Evolutionary conservation across 371 early-diverging fungal species (phyloP), one percentile per base, ranked within the genome.

Genomic region (Haplosporangium sp.): DNA sequence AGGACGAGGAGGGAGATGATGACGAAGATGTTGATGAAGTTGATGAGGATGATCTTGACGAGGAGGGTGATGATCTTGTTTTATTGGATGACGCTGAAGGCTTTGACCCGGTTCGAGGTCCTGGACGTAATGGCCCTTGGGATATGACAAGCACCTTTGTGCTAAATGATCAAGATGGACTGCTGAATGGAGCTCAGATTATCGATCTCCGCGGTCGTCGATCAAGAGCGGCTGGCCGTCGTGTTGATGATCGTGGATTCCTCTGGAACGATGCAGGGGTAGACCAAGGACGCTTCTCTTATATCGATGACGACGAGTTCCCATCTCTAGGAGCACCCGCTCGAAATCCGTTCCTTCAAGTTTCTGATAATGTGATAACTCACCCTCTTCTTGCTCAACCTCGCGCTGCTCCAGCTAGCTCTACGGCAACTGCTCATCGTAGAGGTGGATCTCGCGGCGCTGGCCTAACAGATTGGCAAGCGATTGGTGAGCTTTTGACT

Each of bases 361-460:
- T 71, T 20, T 59, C 77, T 34, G 92, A 92, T 63, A 91, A 91
- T 65, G 76, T 88, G 53, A 87, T 88, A 61, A 88, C 91, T 0
- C 94, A 94, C 72, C 94, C 93, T n/a, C 81, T 94, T 38, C 82
- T 94, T 42, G 84, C 90, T 20, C 89, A 91, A 57, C 84, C 81
- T 45, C 61, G 83, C 8, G 38, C 76, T 11, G 68, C 82, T 11
- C 84, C 82, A 38, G 67, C 84, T 7, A 81, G 66, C 5, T 10
- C 66, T 8, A 42, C 65, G 9, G 1, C 70, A 0, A 70, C 70
- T 42, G 70, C 60, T n/a, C 82, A 75, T 40, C 66, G 71, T 15
- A 67, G 79, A 55, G 71, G 72, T 42, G 71, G 68, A 15, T 67
- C 74, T 10, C 77, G 82, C 19, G 63, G 65, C 48, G 45, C 74